A percentile compares a stretch with the other conserved stretches of the same genome.
phyloP scores from a whole-genome alignment of 345 rosid species.

The Anacardium occidentale region DNA sequence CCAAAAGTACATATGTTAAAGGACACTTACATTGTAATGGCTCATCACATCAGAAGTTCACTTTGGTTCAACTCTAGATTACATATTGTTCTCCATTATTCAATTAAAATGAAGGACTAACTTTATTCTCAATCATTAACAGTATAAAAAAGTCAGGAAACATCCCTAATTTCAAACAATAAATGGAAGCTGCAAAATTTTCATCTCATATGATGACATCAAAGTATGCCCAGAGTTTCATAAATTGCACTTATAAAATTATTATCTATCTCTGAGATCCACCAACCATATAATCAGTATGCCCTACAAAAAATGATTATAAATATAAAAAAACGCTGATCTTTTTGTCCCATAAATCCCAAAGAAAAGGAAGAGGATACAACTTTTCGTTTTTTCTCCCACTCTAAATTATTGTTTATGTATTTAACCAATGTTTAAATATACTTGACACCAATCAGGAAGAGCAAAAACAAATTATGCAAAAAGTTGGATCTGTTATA shows the following conservation, averaged over 20 bases:
- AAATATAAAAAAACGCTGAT: background rate
- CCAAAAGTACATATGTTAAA: background rate
- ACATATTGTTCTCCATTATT: background rate
- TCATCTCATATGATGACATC: background rate
- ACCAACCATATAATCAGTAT: background rate
- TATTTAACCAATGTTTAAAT: slow-evolving; percentile 1
- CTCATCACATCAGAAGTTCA: background rate
- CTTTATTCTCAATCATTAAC: slow-evolving; percentile 5
- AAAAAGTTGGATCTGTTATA: no score
- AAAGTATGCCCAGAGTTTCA: background rate
- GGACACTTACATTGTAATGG: background rate
- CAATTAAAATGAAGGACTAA: background rate
- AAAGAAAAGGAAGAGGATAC: background rate
- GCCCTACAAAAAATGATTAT: background rate
- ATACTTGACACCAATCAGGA: no score
- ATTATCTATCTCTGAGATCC: background rate
- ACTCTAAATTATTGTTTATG: background rate
- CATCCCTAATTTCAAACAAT: slow-evolving; percentile 5
- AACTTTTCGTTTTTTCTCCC: slow-evolving; percentile 4
- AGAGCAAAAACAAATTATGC: no score
- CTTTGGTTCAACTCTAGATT: background rate
- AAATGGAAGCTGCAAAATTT: background rate
- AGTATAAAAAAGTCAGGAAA: background rate
- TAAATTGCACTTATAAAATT: background rate
- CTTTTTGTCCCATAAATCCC: background rate